Conservation (phyloP, 2,329 filamentous ascomycete genomes). For the Penicillium janthinellum region DNA sequence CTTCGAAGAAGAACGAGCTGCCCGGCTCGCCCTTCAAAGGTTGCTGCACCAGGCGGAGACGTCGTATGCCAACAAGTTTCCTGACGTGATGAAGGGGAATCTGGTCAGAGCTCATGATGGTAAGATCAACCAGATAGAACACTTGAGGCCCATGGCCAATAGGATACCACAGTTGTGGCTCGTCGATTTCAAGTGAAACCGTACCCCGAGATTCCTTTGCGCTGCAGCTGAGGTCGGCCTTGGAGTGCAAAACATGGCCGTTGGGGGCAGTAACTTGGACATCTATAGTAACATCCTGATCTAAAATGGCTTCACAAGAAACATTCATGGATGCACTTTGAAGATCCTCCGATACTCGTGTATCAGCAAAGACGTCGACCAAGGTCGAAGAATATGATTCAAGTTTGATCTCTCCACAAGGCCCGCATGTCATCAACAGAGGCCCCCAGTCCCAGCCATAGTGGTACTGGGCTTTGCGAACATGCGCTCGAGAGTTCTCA, state of each 20-base stretch:
- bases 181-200: not conserved
- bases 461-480: slow-evolving; percentile 27
- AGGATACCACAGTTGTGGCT: not conserved
- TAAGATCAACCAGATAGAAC: not conserved
- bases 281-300: not conserved
- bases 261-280: not conserved
- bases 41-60: not conserved
- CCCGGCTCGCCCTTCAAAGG: not conserved
- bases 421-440: slow-evolving; percentile 3
- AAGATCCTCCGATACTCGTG: not conserved
- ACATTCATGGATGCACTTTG: not conserved
- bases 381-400: not conserved
- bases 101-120: not conserved
- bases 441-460: slow-evolving; percentile 15
- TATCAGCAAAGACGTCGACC: not conserved
- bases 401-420: slow-evolving; percentile 2
- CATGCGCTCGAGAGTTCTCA: slow-evolving; percentile 34
- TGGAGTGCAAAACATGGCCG: not conserved
- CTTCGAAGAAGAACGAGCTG: not conserved
- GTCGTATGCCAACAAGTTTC: not conserved
- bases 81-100: not conserved
- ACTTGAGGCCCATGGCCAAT: not conserved
- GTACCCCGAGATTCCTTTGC: not conserved
- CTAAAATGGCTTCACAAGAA: not conserved
- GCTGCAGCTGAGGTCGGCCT: not conserved